These are phyloP conservation scores for Pseudogymnoascus sp. DNA, from an alignment of 2,329 filamentous ascomycete species.

Conservation along the genomic window DNA sequence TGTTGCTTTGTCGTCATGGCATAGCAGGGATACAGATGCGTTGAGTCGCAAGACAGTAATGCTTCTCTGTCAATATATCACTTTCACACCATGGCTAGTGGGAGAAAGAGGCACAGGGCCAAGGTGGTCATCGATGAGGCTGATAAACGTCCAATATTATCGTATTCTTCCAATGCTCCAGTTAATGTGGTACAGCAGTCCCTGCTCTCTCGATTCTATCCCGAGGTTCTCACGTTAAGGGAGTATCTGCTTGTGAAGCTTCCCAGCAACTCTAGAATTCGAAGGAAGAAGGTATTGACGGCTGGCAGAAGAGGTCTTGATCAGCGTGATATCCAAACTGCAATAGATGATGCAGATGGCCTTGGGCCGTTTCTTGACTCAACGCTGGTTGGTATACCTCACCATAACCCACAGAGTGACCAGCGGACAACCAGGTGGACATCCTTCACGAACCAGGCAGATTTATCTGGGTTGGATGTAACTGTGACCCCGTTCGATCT, in stretches of 20 bases:
- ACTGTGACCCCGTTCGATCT: neutral
- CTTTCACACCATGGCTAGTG: slow-evolving; percentile 30
- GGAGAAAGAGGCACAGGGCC: slow-evolving; percentile 33
- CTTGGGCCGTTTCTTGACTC: slow-evolving; percentile 22
- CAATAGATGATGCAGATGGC: slow-evolving; percentile 13
- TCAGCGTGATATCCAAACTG: neutral
- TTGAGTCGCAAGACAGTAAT: neutral
- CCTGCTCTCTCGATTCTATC: slow-evolving; percentile 62
- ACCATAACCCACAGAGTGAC: neutral
- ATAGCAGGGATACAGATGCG: neutral
- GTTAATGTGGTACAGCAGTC: slow-evolving; percentile 41
- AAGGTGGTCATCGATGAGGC: slow-evolving; percentile 16
- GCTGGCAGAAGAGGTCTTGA: slow-evolving; percentile 23
- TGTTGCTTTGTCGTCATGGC: neutral
- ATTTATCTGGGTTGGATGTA: neutral
- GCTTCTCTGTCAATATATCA: neutral
- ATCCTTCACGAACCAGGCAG: neutral
- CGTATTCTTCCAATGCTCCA: slow-evolving; percentile 3
- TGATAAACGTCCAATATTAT: slow-evolving; percentile 23
- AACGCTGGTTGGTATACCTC: slow-evolving; percentile 25
- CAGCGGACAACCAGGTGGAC: neutral
- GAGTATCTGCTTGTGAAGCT: slow-evolving; percentile 61
- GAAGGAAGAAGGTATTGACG: slow-evolving; percentile 47
- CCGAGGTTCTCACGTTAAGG: slow-evolving; percentile 56
- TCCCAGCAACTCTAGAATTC: slow-evolving; percentile 56